These are phyloP conservation scores for Neurospora africana DNA, from an alignment of 495 filamentous ascomycete species.

Conservation along the genomic window DNA sequence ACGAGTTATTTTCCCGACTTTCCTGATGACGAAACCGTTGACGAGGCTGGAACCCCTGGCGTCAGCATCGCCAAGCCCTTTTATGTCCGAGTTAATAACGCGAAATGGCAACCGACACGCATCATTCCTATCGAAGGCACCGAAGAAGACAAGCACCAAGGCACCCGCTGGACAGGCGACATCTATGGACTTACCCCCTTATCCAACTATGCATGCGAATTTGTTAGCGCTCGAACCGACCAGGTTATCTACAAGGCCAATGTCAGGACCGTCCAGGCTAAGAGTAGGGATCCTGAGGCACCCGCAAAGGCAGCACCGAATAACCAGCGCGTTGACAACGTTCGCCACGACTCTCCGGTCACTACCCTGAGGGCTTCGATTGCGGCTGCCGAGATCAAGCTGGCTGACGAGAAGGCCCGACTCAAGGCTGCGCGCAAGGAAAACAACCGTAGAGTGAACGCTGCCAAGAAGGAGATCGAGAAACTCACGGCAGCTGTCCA, in stretches of 20 bases:
- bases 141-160: constrained; percentile 34
- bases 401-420: constrained; percentile 64
- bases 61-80: constrained; percentile 65
- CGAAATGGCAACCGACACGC: constrained; percentile 73
- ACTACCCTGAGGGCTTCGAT: constrained; percentile 87
- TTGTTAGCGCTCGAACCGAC: constrained; percentile 63
- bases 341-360: constrained; percentile 70
- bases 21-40: constrained; percentile 9
- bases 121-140: constrained; percentile 51
- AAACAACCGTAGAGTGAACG: constrained; percentile 59
- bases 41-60: constrained; percentile 22
- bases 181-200: constrained; percentile 80
- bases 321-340: constrained; percentile 44
- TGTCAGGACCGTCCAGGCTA: constrained; percentile 67
- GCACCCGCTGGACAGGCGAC: constrained; percentile 61
- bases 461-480: constrained; percentile 71
- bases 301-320: constrained; percentile 26
- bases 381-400: constrained; percentile 62
- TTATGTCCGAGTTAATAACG: constrained; percentile 79
- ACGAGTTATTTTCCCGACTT: constrained; percentile 52
- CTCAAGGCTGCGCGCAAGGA: constrained; percentile 70
- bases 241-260: constrained; percentile 65
- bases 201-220: constrained; percentile 78
- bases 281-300: constrained; percentile 50
- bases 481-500: constrained; percentile 54